Conservation (phyloP, 441 rosid species). For the Gossypium schwendimanii region DNA sequence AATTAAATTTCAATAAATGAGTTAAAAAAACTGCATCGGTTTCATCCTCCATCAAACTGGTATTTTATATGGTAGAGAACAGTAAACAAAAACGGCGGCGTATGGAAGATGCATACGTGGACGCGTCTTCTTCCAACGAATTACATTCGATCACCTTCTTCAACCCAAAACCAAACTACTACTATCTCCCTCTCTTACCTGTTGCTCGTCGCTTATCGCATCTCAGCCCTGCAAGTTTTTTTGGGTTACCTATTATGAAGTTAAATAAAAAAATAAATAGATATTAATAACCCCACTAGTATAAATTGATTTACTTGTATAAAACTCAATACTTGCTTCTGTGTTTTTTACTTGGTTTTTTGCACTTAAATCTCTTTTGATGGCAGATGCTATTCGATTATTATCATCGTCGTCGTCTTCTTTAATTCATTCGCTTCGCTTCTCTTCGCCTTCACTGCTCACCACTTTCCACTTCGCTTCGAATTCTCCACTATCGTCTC, state of each 20-base stretch:
- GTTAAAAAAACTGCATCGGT: not conserved
- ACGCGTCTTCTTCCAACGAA: not conserved
- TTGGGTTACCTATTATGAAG: not conserved
- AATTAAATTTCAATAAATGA: not conserved
- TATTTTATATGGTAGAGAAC: not conserved
- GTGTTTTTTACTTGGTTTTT: not conserved
- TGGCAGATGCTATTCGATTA: constrained; percentile 64
- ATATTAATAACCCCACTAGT: not conserved
- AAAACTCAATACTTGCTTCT: not conserved
- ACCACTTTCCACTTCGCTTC: constrained; percentile 32
- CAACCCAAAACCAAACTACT: not conserved
- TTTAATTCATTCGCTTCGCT: constrained; percentile 22
- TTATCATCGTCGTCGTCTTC: constrained; percentile 24
- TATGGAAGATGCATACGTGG: not conserved
- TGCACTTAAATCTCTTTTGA: constrained; percentile 20
- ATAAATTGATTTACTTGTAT: not conserved
- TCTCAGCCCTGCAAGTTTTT: not conserved
- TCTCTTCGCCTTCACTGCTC: constrained; percentile 22
- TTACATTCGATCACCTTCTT: not conserved
- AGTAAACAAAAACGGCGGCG: not conserved
- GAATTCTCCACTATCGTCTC: constrained; percentile 26
- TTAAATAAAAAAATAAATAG: not conserved
- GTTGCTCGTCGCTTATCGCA: not conserved
- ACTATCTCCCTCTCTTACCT: not conserved
- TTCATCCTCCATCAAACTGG: not conserved